phyloP scores from a whole-genome alignment of 805 yeast species.

The Sugiyamaella valdiviana region DNA sequence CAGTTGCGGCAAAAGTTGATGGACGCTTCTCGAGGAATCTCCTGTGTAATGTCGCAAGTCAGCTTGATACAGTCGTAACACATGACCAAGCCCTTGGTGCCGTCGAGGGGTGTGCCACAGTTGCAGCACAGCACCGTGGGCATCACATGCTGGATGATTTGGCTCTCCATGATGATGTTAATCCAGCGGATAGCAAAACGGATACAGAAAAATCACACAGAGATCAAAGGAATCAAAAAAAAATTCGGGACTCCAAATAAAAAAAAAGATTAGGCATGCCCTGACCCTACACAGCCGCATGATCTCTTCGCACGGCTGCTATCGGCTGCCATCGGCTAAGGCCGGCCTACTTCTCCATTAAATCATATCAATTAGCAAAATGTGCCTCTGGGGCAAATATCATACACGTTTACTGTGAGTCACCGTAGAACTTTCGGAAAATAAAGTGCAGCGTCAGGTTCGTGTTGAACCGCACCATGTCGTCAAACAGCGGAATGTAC shows the following conservation, averaged over 20 bases:
- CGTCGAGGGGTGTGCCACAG: slow-evolving; percentile 98
- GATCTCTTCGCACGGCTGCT: background rate
- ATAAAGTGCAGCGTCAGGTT: slow-evolving; percentile 61
- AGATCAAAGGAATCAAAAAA: background rate
- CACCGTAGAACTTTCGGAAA: slow-evolving; percentile 68
- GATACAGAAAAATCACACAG: background rate
- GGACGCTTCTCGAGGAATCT: slow-evolving; percentile 81
- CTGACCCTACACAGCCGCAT: background rate
- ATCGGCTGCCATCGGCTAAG: too few species aligned
- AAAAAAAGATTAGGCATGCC: background rate
- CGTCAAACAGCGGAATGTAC: slow-evolving; percentile 54
- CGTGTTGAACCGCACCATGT: slow-evolving; percentile 63
- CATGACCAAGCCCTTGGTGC: slow-evolving; percentile 85
- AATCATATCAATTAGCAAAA: background rate
- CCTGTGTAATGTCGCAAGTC: slow-evolving; percentile 89
- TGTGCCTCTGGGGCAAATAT: background rate
- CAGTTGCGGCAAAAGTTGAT: slow-evolving; percentile 94
- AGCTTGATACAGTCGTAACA: slow-evolving; percentile 95
- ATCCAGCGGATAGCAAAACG: background rate
- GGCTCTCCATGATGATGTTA: background rate
- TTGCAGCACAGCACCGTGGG: slow-evolving; percentile 95
- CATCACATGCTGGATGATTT: background rate
- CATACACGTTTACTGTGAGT: slow-evolving; percentile 17
- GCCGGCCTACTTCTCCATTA: background rate
- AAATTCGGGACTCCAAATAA: background rate